A percentile compares a stretch with the other conserved stretches of the same genome.
These are phyloP conservation scores for Piromyces finnis DNA, from an alignment of 192 early-diverging fungal genomes.

Conservation along the genomic window DNA sequence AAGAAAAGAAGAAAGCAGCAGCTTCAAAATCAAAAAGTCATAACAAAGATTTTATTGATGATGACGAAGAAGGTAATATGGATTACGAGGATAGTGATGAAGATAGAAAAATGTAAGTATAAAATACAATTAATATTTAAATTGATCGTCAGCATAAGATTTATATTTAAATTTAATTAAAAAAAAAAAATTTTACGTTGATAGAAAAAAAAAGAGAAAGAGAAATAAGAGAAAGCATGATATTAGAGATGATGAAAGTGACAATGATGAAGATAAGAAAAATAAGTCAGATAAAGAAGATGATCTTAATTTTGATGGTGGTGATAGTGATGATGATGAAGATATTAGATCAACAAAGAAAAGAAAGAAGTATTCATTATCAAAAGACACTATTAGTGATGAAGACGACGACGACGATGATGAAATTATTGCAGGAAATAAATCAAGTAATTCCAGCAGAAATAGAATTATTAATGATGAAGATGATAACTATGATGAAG, in stretches of 20 bases:
- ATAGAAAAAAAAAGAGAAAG: background rate
- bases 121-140: too few relatives aligned
- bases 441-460: background rate
- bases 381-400: background rate
- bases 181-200: too few relatives aligned
- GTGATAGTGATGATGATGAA: background rate
- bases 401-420: background rate
- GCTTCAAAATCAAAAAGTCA: background rate
- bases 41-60: background rate
- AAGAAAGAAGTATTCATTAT: background rate
- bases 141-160: too few relatives aligned
- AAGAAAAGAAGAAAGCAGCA: background rate
- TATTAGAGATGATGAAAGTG: background rate
- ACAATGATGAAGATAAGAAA: background rate
- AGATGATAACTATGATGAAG: background rate
- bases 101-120: background rate
- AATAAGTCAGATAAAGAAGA: background rate
- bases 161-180: too few relatives aligned
- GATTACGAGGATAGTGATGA: background rate
- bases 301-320: background rate
- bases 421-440: background rate
- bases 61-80: background rate
- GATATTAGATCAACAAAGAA: background rate
- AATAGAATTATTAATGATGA: background rate
- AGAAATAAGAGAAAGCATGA: background rate